phyloP scores from a whole-genome alignment of 1,284 basidiomycete genomes.

The Laetiporus sulphureus region DNA sequence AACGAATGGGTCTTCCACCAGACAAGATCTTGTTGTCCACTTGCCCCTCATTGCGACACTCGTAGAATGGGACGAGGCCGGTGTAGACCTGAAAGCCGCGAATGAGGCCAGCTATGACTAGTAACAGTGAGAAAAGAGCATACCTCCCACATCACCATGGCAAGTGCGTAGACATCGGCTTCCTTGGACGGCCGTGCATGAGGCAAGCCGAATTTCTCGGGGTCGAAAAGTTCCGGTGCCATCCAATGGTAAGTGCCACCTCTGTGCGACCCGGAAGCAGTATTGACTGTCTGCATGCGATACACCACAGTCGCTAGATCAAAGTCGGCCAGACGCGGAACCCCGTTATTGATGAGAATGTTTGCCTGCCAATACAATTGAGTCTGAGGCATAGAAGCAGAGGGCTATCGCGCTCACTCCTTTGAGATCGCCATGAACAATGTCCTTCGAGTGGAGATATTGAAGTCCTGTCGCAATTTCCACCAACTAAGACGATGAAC shows the following conservation, averaged over 20 bases:
- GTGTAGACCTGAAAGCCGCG: neutral
- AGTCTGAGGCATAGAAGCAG: neutral
- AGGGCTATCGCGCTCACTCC: neutral
- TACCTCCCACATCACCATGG: neutral
- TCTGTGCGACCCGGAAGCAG: neutral
- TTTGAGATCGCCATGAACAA: neutral
- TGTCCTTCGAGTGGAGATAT: neutral
- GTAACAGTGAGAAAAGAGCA: neutral
- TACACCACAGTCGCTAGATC: neutral
- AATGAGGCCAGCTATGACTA: neutral
- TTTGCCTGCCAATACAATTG: neutral
- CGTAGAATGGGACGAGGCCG: neutral
- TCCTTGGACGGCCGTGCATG: neutral
- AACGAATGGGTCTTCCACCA: neutral
- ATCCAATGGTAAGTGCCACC: neutral
- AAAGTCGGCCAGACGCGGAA: neutral
- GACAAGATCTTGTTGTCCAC: neutral
- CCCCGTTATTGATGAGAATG: neutral
- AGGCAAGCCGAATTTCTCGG: neutral
- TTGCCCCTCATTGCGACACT: neutral
- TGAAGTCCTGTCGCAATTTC: neutral
- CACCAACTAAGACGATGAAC: neutral
- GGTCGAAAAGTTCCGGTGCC: neutral
- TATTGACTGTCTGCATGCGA: too few relatives aligned
- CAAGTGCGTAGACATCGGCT: neutral